Base-by-base conservation (phyloP, 1,284 basidiomycete genomes). In the Boletus semigastroideus region DNA sequence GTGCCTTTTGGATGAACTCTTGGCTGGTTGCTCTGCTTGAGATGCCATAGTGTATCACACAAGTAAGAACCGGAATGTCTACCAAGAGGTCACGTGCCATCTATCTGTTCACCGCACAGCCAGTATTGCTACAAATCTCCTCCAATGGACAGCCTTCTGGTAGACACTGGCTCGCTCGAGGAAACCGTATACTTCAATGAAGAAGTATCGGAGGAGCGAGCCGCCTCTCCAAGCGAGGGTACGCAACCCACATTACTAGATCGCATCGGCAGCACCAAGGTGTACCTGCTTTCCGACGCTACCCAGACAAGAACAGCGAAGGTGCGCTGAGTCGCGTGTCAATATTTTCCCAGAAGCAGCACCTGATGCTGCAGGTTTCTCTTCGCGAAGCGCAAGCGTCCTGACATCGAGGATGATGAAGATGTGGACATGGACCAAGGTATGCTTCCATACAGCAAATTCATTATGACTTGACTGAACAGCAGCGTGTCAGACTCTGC, bases 1-100 rank as follows among this genome's bases (percentile, higher is more conserved):
- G 70, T 92, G 87, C 43, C 82, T 77, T 74, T 93, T 94, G 75
- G 93, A 93, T 72, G 94, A 94, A 72, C 79, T 90, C 40, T 83
- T 77, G 13, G 68, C 66, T 6, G 70, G 71, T 49, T 75, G 74
- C 31, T 76, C 74, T 42, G 58, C 58, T 28, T 75, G 74, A 28
- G 79, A 62, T 1, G 70, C 74, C 83, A 85, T 87, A n/a, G 41
- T 22, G 22, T 37, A 10, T 31, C 19, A 14, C 7, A n/a, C n/a
- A n/a, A 34, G 6, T 7, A 14, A 11, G 11, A 39, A 4, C 4
- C 9, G 1, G 11, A n/a, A 11, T 16, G 31, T 13, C n/a, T 20
- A 38, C 33, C n/a, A 13, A 16, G n/a, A 49, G 38, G 33, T 53
- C 60, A 61, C 60, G 60, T 61, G 61, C 4, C 17, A 36, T 36